These are phyloP conservation scores for Calocybe gambosa DNA, from an alignment of 1,284 basidiomycete species.

Conservation along the genomic window DNA sequence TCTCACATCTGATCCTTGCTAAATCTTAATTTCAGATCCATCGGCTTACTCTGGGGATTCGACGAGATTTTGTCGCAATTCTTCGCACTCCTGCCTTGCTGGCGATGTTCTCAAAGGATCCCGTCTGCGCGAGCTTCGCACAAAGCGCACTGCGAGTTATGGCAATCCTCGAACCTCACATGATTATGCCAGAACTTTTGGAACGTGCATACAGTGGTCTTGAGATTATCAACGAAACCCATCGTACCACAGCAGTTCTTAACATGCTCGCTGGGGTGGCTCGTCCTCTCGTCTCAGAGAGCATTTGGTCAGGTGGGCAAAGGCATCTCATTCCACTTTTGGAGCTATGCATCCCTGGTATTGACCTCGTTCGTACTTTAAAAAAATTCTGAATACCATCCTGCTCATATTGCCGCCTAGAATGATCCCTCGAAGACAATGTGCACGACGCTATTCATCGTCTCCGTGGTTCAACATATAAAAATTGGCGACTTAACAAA, in stretches of 20 bases:
- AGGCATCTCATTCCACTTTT: conserved; percentile 87
- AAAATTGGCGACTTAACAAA: conserved; percentile 77
- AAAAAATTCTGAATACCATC: conserved; percentile 4
- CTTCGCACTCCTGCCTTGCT: conserved; percentile 87
- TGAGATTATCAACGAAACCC: conserved; percentile 93
- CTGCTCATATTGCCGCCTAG: conserved; percentile 29
- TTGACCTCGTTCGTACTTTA: conserved; percentile 62
- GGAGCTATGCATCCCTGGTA: conserved; percentile 87
- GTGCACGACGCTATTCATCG: conserved; percentile 75
- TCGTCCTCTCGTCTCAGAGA: conserved; percentile 73
- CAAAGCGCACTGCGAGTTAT: conserved; percentile 70
- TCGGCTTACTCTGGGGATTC: conserved; percentile 80
- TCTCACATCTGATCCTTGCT: conserved; percentile 4
- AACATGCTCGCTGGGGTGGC: conserved; percentile 83
- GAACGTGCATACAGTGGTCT: conserved; percentile 90
- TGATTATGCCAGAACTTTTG: conserved; percentile 90
- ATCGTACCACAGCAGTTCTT: conserved; percentile 87
- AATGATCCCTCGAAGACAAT: conserved; percentile 94
- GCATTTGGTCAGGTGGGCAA: conserved; percentile 79
- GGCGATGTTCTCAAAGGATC: conserved; percentile 93
- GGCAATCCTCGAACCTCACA: conserved; percentile 77
- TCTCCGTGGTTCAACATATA: conserved; percentile 73
- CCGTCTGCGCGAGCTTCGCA: conserved; percentile 58
- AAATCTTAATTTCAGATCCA: conserved; percentile 38
- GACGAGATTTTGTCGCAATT: conserved; percentile 76